Base-by-base conservation (phyloP, 176 grass and related monocot genomes). In the Metroxylon sagu region DNA sequence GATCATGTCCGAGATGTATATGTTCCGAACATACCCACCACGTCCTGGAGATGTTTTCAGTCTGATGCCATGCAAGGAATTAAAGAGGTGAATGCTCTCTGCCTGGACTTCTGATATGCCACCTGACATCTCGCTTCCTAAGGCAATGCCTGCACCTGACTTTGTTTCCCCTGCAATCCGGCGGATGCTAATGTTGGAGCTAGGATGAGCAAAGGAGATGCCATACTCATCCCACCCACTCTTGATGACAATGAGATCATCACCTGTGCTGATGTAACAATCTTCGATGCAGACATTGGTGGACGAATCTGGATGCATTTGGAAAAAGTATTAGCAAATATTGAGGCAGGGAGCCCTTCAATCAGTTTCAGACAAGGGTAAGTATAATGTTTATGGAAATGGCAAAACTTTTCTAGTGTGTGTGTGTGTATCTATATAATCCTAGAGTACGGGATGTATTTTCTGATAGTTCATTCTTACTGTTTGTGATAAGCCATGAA, bases 151-250 rank as follows among this genome's bases (percentile, higher is more conserved):
- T 7, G 92, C 72, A 50, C 91, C 91, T 25, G 80, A 68, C 4
- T 66, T 68, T 19, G 83, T 73, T 50, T 87, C 78, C 4, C 80
- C 92, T n/a, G 50, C 81, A 19, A 97, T 80, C 57, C 68, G 68
- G 25, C 65, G 77, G 26, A 91, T 90, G 78, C 92, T 97, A 28
- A 96, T 90, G 74, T 96, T 96, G 52, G 77, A 65, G 69, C 92
- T 96, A 48, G 92, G 87, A 16, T 69, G 68, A 30, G 75, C 80
- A 65, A 87, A 90, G 43, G 92, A 85, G 64, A 96, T 96, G 19
- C 92, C 92, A 15, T 97, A 97, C 68, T 97, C 83, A 29, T 97
- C 92, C 84, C 92, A 96, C 3, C 92, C 92, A 52, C 92, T 96
- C 71, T 96, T 96, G 53, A 96, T 96, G 57, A 75, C 84, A 67